These are phyloP conservation scores for Recurvomyces mirabilis DNA, from an alignment of 495 filamentous ascomycete species.

Conservation along the genomic window DNA sequence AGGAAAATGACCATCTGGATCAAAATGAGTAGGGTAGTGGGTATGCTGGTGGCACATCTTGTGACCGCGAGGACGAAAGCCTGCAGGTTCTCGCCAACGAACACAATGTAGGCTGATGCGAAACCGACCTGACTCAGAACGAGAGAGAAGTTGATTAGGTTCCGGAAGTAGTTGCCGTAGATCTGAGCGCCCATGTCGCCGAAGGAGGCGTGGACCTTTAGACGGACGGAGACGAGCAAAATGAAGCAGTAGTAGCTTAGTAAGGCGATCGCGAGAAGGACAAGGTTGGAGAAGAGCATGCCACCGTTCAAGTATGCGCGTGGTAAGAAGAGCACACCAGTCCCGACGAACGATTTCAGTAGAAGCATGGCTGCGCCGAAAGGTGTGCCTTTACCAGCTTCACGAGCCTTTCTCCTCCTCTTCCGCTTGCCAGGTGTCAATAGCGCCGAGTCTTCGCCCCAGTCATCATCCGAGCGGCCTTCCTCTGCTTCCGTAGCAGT, in stretches of 20 bases:
- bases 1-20: conserved; percentile 90
- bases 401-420: conserved; percentile 57
- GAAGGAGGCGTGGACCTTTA: conserved; percentile 78
- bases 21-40: conserved; percentile 79
- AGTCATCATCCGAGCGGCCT: conserved; percentile 37
- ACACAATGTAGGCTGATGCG: conserved; percentile 95
- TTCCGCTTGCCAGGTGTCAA: conserved; percentile 61
- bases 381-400: conserved; percentile 58
- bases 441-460: conserved; percentile 69
- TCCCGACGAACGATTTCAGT: conserved; percentile 94
- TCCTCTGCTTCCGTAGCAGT: conserved; percentile 47
- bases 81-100: conserved; percentile 89
- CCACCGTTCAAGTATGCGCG: conserved; percentile 89
- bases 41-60: conserved; percentile 65
- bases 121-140: conserved; percentile 93
- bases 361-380: conserved; percentile 69
- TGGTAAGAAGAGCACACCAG: conserved; percentile 91
- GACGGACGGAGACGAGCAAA: conserved; percentile 71
- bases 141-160: conserved; percentile 77
- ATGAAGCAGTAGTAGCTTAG: conserved; percentile 96
- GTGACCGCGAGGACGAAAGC: conserved; percentile 81
- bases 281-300: conserved; percentile 90
- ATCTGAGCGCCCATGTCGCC: conserved; percentile 89
- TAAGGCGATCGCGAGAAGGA: conserved; percentile 69
- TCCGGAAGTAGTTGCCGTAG: conserved; percentile 83